phyloP scores from a whole-genome alignment of 2,329 filamentous ascomycete genomes.

The Camillea tinctor region DNA sequence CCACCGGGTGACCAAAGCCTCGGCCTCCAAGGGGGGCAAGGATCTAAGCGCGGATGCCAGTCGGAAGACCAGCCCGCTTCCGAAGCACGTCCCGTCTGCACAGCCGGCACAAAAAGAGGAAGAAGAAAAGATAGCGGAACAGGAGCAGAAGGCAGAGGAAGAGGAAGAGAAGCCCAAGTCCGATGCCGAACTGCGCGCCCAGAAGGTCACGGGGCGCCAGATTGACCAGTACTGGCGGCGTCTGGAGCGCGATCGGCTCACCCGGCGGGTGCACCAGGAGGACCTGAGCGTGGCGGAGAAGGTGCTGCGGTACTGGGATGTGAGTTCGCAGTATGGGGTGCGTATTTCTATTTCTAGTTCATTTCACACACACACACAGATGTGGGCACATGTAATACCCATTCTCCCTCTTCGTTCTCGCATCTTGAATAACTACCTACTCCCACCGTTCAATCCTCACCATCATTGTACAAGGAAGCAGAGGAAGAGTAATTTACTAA shows the following conservation, averaged over 20 bases:
- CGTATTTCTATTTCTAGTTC: conserved; percentile 48
- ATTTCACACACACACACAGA: background rate
- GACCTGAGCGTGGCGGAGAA: conserved; percentile 74
- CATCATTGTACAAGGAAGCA: conserved; percentile 1
- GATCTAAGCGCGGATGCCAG: conserved; percentile 36
- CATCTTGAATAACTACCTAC: background rate
- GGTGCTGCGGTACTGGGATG: conserved; percentile 87
- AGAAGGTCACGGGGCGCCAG: conserved; percentile 63
- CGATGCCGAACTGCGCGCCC: conserved; percentile 56
- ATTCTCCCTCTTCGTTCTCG: background rate
- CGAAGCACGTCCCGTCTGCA: conserved; percentile 25
- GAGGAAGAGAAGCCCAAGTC: conserved; percentile 38
- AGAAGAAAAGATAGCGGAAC: conserved; percentile 20
- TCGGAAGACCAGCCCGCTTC: conserved; percentile 34
- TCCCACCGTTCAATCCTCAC: conserved; percentile 5
- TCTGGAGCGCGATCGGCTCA: conserved; percentile 67
- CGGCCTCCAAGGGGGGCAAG: conserved; percentile 47
- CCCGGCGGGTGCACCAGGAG: conserved; percentile 75
- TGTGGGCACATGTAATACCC: too few species aligned
- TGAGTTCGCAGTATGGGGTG: conserved; percentile 88
- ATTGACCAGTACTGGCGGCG: conserved; percentile 75
- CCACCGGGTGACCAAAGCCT: conserved; percentile 54
- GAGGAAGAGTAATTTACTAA: conserved; percentile 1
- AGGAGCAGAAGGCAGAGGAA: conserved; percentile 21
- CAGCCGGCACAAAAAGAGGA: conserved; percentile 18